These are phyloP conservation scores for Blepharisma japonicum DNA, from an alignment of 73 alveolate genomes.

Conservation along the genomic window DNA sequence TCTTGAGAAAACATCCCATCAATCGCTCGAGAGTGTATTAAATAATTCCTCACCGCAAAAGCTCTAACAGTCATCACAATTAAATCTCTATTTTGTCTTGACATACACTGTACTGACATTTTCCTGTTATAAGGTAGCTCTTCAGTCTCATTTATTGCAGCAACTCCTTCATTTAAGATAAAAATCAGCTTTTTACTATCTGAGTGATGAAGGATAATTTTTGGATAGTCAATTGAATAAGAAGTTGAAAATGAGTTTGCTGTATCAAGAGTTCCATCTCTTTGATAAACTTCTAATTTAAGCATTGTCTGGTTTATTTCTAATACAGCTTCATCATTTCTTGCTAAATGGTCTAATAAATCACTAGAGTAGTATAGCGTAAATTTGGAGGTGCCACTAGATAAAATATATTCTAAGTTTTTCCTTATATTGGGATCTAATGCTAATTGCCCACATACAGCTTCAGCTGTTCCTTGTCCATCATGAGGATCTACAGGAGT, in stretches of 20 bases:
- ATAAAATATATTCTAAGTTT: not conserved
- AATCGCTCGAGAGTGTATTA: not conserved
- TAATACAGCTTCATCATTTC: not conserved
- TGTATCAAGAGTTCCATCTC: not conserved
- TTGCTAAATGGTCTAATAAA: not conserved
- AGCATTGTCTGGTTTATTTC: not conserved
- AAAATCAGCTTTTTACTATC: not conserved
- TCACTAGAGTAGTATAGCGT: slow-evolving; percentile 2
- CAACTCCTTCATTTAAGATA: not conserved
- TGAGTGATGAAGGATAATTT: slow-evolving; percentile 10
- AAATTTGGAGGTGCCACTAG: slow-evolving; percentile 10
- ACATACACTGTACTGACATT: not conserved
- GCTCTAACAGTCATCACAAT: slow-evolving; percentile 1
- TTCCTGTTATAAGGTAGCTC: slow-evolving; percentile 4
- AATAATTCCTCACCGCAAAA: slow-evolving; percentile 5
- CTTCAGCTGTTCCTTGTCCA: not conserved
- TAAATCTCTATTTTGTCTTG: not conserved
- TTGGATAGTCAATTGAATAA: not conserved
- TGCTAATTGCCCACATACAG: slow-evolving; percentile 6
- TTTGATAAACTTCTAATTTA: not conserved
- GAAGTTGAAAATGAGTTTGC: not conserved
- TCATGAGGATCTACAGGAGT: not conserved
- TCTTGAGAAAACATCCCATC: not conserved
- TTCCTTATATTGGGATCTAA: slow-evolving; percentile 6
- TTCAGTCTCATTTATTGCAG: slow-evolving; percentile 1